These are phyloP conservation scores for Rhipidocladum racemiflorum DNA, from an alignment of 176 grass and related monocot genomes.

Conservation along the genomic window DNA sequence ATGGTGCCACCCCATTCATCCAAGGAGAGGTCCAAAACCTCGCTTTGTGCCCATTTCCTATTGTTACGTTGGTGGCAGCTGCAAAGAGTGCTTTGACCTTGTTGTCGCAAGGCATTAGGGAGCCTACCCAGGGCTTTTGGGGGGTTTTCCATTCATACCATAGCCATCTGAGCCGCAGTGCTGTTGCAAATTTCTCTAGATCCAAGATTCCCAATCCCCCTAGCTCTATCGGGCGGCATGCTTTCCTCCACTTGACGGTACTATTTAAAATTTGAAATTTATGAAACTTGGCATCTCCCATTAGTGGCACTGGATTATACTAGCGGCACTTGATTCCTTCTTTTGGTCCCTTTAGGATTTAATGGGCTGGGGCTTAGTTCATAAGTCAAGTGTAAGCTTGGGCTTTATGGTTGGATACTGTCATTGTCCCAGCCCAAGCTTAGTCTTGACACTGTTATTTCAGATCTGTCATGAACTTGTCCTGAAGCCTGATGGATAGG, in stretches of 20 bases:
- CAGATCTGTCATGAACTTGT: neutral
- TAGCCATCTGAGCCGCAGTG: too few species aligned
- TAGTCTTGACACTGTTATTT: constrained; percentile 11
- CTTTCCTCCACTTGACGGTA: neutral
- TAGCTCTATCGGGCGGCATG: too few species aligned
- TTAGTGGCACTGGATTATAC: neutral
- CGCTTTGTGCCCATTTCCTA: too few species aligned
- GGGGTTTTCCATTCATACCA: too few species aligned
- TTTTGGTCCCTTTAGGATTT: neutral
- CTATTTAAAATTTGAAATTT: constrained; percentile 10
- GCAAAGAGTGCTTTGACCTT: too few species aligned
- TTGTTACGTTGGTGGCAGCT: too few species aligned
- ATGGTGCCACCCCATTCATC: too few species aligned
- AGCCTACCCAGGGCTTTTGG: too few species aligned
- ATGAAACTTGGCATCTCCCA: constrained; percentile 10
- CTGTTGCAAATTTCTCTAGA: too few species aligned
- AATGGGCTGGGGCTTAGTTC: neutral
- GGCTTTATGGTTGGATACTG: neutral
- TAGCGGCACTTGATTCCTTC: neutral
- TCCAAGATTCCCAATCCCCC: too few species aligned
- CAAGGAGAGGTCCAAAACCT: too few species aligned
- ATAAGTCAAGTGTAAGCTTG: neutral
- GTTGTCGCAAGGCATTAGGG: too few species aligned
- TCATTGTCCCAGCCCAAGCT: constrained; percentile 5
- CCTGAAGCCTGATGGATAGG: neutral